These are phyloP conservation scores for Allomyces arbusculus DNA, from an alignment of 192 early-diverging fungal genomes.

Conservation along the genomic window DNA sequence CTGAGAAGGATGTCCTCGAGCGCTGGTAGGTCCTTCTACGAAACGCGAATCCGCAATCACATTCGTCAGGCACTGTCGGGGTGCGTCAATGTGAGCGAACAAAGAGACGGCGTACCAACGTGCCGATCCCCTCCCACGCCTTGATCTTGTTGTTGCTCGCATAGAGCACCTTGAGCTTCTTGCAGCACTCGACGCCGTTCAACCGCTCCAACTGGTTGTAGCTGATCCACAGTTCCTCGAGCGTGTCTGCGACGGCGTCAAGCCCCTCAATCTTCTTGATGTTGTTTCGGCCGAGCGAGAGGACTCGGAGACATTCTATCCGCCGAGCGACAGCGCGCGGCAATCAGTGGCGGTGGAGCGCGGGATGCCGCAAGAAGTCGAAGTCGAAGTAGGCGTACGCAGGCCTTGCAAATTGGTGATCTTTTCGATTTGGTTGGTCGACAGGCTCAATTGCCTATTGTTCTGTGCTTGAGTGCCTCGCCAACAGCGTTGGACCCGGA, in stretches of 20 bases:
- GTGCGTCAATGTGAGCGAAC: not conserved
- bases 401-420: constrained; percentile 23
- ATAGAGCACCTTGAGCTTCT: constrained; percentile 35
- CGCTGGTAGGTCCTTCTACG: constrained; percentile 14
- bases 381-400: constrained; percentile 1
- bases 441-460: constrained; percentile 22
- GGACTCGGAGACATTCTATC: constrained; percentile 15
- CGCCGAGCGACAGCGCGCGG: too few relatives aligned
- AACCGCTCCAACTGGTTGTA: constrained; percentile 32
- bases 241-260: constrained; percentile 28
- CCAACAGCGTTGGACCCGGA: constrained; percentile 3
- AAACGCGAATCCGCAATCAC: too few relatives aligned
- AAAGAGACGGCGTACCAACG: constrained; percentile 11
- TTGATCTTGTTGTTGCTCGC: constrained; percentile 37
- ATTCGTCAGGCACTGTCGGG: too few relatives aligned
- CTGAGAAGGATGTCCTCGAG: constrained; percentile 26
- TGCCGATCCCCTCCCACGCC: constrained; percentile 22
- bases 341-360: not conserved
- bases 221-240: constrained; percentile 34
- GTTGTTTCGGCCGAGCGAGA: constrained; percentile 27
- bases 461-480: too few relatives aligned
- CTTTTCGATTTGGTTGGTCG: constrained; percentile 33
- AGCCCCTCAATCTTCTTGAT: constrained; percentile 39
- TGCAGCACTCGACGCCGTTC: constrained; percentile 33
- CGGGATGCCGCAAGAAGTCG: too few relatives aligned